phyloP scores from a whole-genome alignment of 2,329 filamentous ascomycete species.

The Huntiella abstrusa region DNA sequence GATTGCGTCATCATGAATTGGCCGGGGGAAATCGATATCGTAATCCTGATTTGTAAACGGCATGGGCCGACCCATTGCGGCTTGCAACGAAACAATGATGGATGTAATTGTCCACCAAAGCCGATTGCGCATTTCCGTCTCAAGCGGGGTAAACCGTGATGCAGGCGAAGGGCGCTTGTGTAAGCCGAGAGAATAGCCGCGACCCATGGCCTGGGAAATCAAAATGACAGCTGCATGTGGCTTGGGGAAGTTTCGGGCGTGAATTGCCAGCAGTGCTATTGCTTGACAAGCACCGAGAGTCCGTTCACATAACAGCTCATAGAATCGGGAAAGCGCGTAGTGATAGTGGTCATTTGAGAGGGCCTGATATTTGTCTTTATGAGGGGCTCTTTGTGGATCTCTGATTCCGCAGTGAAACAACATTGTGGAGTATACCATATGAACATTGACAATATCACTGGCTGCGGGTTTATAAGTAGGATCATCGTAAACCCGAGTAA shows the following conservation, averaged over 20 bases:
- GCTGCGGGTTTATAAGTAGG: conserved; percentile 39
- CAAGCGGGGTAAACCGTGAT: conserved; percentile 29
- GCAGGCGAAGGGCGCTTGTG: conserved; percentile 40
- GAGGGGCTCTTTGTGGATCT: conserved; percentile 38
- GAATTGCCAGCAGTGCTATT: conserved; percentile 49
- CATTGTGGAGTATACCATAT: conserved; percentile 65
- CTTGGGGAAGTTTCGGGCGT: conserved; percentile 62
- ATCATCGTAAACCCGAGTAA: conserved; percentile 52
- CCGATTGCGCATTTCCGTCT: conserved; percentile 59
- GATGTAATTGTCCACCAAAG: conserved; percentile 57
- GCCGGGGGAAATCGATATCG: conserved; percentile 57
- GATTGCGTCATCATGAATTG: conserved; percentile 51
- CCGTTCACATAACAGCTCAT: conserved; percentile 41
- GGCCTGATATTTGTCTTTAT: conserved; percentile 36
- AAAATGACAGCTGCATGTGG: conserved; percentile 57
- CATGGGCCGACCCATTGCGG: conserved; percentile 62
- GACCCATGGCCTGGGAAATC: conserved; percentile 41
- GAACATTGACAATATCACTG: conserved; percentile 50
- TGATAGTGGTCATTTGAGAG: conserved; percentile 64
- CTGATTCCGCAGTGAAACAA: conserved; percentile 59
- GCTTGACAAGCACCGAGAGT: conserved; percentile 54
- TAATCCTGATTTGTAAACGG: conserved; percentile 55
- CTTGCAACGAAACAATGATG: conserved; percentile 49
- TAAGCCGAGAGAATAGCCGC: conserved; percentile 57
- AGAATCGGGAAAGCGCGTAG: conserved; percentile 50